These are phyloP conservation scores for Ascochyta rabiei DNA, from an alignment of 2,329 filamentous ascomycete genomes.

Conservation along the genomic window DNA sequence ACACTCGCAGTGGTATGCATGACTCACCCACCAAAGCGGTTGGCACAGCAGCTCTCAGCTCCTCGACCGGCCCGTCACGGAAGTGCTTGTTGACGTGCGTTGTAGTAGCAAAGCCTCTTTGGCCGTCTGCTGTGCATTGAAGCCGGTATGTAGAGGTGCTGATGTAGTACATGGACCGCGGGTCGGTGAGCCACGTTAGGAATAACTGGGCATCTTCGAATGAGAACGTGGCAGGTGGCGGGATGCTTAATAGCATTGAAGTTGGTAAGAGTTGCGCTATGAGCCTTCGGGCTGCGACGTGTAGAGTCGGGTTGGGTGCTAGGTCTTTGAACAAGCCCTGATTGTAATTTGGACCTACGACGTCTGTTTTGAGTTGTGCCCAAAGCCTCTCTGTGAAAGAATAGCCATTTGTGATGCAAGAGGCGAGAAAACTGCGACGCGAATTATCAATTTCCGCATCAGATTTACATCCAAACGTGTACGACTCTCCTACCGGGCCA, in stretches of 20 bases:
- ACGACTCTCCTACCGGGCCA: neutral
- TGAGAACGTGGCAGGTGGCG: neutral
- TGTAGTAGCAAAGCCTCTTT: constrained; percentile 6
- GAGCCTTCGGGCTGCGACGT: constrained; percentile 7
- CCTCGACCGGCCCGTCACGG: constrained; percentile 3
- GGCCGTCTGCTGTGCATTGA: constrained; percentile 1
- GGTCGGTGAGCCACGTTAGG: constrained; percentile 25
- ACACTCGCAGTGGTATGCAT: constrained; percentile 18
- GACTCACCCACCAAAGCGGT: constrained; percentile 11
- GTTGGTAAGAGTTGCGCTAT: constrained; percentile 7
- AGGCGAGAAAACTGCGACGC: constrained; percentile 20
- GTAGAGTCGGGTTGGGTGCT: constrained; percentile 4
- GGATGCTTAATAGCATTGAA: neutral
- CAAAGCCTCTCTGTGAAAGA: constrained; percentile 19
- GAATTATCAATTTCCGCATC: constrained; percentile 7
- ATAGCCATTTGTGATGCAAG: constrained; percentile 18
- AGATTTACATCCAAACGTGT: neutral
- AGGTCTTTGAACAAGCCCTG: constrained; percentile 11
- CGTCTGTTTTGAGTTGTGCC: constrained; percentile 19
- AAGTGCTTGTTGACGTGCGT: constrained; percentile 12
- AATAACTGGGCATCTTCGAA: constrained; percentile 20
- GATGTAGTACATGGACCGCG: constrained; percentile 24
- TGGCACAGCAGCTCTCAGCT: constrained; percentile 17
- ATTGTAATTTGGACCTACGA: constrained; percentile 22
- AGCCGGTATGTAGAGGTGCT: neutral